A percentile compares a stretch with the other conserved stretches of the same genome.
Evolutionary conservation across 2,329 filamentous ascomycete genomes (phyloP).

Genomic region (Ophiostoma pallidulum): DNA sequence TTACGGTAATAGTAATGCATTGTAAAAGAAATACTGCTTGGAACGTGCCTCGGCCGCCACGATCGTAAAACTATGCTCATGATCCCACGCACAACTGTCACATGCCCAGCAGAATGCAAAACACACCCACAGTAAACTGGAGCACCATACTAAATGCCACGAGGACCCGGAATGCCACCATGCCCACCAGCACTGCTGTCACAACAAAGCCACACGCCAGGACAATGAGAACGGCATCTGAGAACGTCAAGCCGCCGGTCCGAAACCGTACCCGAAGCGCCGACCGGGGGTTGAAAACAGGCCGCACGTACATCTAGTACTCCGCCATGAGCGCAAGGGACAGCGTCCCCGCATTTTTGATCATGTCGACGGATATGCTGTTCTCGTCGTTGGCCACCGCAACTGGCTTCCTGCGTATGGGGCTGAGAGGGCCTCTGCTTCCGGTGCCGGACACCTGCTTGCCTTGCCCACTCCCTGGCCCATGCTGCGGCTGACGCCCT

Average conservation of each 20-base stretch:
- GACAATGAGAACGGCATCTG: conserved; percentile 20
- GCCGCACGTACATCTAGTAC: conserved; percentile 30
- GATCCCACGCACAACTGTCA: background rate
- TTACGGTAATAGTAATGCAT: too few relatives aligned
- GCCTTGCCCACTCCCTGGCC: background rate
- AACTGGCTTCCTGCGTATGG: background rate
- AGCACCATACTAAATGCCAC: background rate
- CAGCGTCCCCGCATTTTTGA: conserved; percentile 11
- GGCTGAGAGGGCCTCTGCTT: conserved; percentile 17
- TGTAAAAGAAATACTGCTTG: too few relatives aligned
- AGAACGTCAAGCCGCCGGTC: conserved; percentile 18
- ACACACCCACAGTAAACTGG: background rate
- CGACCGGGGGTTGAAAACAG: conserved; percentile 31
- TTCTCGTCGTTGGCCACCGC: background rate
- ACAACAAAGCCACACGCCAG: conserved; percentile 23
- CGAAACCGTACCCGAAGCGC: conserved; percentile 24
- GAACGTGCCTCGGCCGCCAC: too few relatives aligned
- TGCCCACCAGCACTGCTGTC: conserved; percentile 12
- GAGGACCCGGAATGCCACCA: conserved; percentile 19
- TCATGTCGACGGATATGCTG: background rate
- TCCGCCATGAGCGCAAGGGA: conserved; percentile 12
- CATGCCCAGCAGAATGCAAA: background rate
- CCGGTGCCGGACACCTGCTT: conserved; percentile 2
- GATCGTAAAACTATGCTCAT: too few relatives aligned
- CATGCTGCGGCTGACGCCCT: background rate